Base-by-base conservation (phyloP, 495 filamentous ascomycete genomes). In the Diplogelasinospora grovesii region DNA sequence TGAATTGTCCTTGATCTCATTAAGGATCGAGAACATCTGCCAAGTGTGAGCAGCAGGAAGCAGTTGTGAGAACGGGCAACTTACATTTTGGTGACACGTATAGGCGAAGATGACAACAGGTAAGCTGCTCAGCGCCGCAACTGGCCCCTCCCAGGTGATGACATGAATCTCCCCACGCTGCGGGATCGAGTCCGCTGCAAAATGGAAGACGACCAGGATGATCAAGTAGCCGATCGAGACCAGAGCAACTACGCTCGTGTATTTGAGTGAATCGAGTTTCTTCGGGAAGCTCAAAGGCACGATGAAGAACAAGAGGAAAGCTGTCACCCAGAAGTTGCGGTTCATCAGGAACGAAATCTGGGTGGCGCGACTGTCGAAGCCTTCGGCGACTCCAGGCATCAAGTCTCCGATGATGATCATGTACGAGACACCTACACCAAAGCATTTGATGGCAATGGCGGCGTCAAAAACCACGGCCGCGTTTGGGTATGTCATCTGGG, bases 21-120 rank as follows among this genome's bases (percentile, higher is more conserved):
- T 98, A 22, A 98, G 65, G 46, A 98, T 90, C 1, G 93, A 95
- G 56, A 98, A 98, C 92, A 98, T 98, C 89, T 95, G 50, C 18
- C 7, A 28, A 28, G 1, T 2, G 33, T 52, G 45, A 56, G 49
- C 39, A 28, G 9, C 8, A 0, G 3, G 10, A 3, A 7, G 5
- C 9, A 20, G 30, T 9, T 10, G 8, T 5, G 16, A 43, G 0
- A 0, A 1, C 40, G 14, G 11, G 24, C 26, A 33, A 48, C 77
- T 45, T 68, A 95, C 88, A 53, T 98, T 98, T 51, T 98, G 92
- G 63, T 98, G 92, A 56, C 93, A 98, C 4, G 92, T 98, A 63
- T 96, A 98, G 14, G 92, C 92, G 66, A 97, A 98, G 7, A 98
- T 86, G 42, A 96, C 86, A 28, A 98, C 86, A 0, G 92, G 93